Percentiles rank a stretch among this genome's conserved stretches.
phyloP scores from a whole-genome alignment of 768 basidiomycete genomes.

The Austroboletus eburneus region DNA sequence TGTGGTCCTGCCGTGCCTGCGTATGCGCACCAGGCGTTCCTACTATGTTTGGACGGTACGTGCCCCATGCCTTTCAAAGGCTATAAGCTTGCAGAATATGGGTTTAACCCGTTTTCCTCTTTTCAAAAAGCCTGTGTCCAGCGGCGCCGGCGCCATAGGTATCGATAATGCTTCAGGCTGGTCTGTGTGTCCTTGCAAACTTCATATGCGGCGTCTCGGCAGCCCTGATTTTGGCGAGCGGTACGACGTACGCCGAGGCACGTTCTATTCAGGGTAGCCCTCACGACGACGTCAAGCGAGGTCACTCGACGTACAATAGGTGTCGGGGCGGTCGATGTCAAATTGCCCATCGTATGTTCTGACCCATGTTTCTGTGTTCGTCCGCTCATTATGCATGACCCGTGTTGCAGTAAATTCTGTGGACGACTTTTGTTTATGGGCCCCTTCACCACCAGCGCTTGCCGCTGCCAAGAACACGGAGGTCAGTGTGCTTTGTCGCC shows the following conservation, averaged over 20 bases:
- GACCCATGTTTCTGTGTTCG: background rate
- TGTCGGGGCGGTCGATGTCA: constrained; percentile 67
- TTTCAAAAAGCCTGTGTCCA: constrained; percentile 6
- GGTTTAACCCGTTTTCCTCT: constrained; percentile 3
- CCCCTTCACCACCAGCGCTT: constrained; percentile 47
- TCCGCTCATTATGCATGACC: too few relatives aligned
- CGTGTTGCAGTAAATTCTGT: constrained; percentile 61
- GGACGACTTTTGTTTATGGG: constrained; percentile 52
- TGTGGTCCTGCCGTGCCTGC: constrained; percentile 19
- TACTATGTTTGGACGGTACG: constrained; percentile 17
- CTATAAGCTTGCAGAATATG: constrained; percentile 18
- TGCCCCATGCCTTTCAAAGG: constrained; percentile 16
- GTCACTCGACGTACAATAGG: constrained; percentile 60
- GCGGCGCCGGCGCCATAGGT: constrained; percentile 14
- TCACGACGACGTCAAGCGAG: constrained; percentile 45
- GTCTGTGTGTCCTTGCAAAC: constrained; percentile 16
- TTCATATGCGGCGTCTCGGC: constrained; percentile 17
- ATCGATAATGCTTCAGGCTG: constrained; percentile 18
- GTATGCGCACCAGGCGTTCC: constrained; percentile 16
- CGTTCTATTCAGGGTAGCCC: constrained; percentile 49
- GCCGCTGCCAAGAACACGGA: constrained; percentile 60
- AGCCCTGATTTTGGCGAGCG: constrained; percentile 15
- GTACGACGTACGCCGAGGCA: constrained; percentile 37
- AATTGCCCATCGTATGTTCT: constrained; percentile 50
- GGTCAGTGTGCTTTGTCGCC: constrained; percentile 32